Evolutionary conservation across 441 rosid genomes (phyloP).

Genomic region (Gossypium davidsonii): DNA sequence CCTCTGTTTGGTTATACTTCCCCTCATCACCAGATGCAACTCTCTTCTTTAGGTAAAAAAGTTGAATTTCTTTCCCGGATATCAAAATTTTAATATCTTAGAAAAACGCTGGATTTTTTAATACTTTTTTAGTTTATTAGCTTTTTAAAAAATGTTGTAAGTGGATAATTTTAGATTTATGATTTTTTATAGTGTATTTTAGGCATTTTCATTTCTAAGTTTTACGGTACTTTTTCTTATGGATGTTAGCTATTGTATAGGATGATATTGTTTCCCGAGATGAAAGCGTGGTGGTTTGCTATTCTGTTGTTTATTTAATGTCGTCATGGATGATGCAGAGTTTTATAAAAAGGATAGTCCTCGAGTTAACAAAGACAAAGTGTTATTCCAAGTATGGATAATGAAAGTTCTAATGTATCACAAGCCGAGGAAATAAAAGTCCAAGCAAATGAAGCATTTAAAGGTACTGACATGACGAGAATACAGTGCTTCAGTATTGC

Average conservation of each 20-base stretch:
- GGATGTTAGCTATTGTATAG: not conserved
- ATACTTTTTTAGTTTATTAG: not conserved
- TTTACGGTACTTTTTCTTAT: not conserved
- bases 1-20: not conserved
- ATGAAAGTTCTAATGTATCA: slow-evolving; percentile 39
- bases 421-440: slow-evolving; percentile 72
- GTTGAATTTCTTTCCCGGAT: not conserved
- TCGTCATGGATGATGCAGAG: not conserved
- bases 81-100: not conserved
- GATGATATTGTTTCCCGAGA: not conserved
- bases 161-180: not conserved
- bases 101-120: not conserved
- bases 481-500: not conserved
- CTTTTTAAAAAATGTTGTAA: not conserved
- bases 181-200: not conserved
- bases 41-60: not conserved
- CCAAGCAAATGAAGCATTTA: slow-evolving; percentile 83
- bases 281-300: slow-evolving; percentile 3
- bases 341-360: not conserved
- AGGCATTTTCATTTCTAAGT: not conserved
- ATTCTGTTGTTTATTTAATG: not conserved
- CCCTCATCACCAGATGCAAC: not conserved
- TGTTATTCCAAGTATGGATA: slow-evolving; percentile 45
- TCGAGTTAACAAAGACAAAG: not conserved
- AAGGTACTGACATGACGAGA: slow-evolving; percentile 38